Base-by-base conservation (phyloP, 1,284 basidiomycete genomes). In the Xerocomus nothofagi region DNA sequence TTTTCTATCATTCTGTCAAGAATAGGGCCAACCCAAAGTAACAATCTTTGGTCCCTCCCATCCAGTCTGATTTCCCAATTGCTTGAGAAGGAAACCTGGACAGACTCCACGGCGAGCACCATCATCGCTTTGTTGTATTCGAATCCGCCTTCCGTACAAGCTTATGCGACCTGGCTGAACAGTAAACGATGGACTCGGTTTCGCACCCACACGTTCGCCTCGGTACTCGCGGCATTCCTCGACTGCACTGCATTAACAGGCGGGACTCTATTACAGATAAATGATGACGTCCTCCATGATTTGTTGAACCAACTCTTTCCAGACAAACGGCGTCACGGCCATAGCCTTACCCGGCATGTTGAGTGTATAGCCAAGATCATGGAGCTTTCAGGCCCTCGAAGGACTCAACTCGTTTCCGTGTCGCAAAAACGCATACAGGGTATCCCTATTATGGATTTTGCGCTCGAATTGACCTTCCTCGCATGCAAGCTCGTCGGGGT, bases 61-160 rank as follows among this genome's bases (percentile, higher is more conserved):
- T 45, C 50, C 29, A 51, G 71, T 48, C 52, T 71, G 2, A 41
- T 72, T 14, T 53, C 59, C 12, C 54, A 56, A 7, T 66, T 78
- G 39, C 65, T 83, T 10, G 53, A 51, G 0, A 69, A 70, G 43
- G 58, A 69, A 15, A 45, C 53, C 0, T 81, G 78, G 78, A 70
- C 73, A 0, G 54, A 59, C 4, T 63, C 72, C 3, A 76, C 73
- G 0, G 66, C 71, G 3, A 66, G 61, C n/a, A 73, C 75, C 27
- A 57, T 80, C 11, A 54, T 66, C 11, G 63, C 64, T 17, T 53
- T 81, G 4, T 49, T 80, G n/a, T 83, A 82, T 57, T 60, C 60
- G 29, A 62, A 62, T 20, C 47, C 52, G 0, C 20, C 53, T 6
- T 56, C 62, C 17, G 43, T 63, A 21, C 33, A 50, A 1, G 33